These are phyloP conservation scores for Mallotus repandus DNA, from an alignment of 441 rosid genomes.

Conservation along the genomic window DNA sequence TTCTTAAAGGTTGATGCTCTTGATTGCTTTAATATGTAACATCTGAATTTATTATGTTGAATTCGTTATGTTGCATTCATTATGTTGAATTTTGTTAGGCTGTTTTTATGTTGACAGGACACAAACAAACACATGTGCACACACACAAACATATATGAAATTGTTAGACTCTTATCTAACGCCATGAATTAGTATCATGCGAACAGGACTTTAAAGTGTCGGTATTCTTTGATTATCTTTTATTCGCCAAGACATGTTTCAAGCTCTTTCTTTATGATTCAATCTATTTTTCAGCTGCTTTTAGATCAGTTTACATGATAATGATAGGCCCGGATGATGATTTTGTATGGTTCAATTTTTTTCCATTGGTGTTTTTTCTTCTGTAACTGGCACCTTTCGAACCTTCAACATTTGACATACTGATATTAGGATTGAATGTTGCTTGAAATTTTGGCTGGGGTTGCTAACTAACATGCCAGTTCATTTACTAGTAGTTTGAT, in stretches of 20 bases:
- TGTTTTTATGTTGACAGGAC: not conserved
- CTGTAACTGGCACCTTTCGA: not conserved
- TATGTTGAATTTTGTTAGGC: not conserved
- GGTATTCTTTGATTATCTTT: not conserved
- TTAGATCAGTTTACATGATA: not conserved
- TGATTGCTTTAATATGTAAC: not conserved
- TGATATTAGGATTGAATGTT: not conserved
- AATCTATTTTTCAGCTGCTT: not conserved
- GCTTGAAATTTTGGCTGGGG: not conserved
- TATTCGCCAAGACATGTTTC: not conserved
- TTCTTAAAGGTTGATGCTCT: not conserved
- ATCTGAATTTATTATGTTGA: too few relatives aligned
- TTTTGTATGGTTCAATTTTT: not conserved
- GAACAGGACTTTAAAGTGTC: not conserved
- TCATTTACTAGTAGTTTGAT: not conserved
- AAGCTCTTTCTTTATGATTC: conserved; percentile 2
- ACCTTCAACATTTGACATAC: not conserved
- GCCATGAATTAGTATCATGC: not conserved
- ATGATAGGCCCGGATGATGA: not conserved
- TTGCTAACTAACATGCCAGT: not conserved
- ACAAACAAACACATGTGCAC: too few relatives aligned
- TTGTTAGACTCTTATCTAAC: not conserved
- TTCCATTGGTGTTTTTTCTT: not conserved
- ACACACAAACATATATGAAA: not conserved
- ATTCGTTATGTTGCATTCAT: not conserved